A percentile compares a stretch with the other conserved stretches of the same genome.
Evolutionary conservation across 148 eudicot genomes (phyloP).

Genomic region (Agrostemma githago): DNA sequence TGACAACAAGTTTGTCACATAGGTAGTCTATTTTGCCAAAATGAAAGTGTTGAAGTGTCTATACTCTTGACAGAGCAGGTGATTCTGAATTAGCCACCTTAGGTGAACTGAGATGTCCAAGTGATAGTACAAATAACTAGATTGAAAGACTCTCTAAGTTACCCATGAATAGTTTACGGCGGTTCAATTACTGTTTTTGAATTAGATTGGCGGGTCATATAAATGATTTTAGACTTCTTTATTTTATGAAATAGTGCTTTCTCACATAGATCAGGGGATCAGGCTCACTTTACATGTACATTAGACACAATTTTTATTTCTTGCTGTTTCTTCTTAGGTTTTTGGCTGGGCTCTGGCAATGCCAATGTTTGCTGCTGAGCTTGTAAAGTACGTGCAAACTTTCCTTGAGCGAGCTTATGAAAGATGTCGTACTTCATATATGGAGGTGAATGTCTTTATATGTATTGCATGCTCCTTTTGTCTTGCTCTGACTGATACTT

Average conservation of each 20-base stretch:
- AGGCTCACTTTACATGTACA: neutral
- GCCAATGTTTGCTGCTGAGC: slow-evolving; percentile 93
- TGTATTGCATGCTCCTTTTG: neutral
- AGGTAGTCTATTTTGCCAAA: neutral
- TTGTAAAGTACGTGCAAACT: slow-evolving; percentile 84
- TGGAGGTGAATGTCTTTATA: slow-evolving; percentile 53
- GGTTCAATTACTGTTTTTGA: neutral
- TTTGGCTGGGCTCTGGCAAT: slow-evolving; percentile 99
- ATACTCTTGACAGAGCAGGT: neutral
- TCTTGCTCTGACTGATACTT: no score
- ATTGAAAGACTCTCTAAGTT: neutral
- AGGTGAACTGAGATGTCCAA: neutral
- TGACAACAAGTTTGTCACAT: neutral
- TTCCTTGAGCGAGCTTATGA: slow-evolving; percentile 95
- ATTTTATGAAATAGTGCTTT: neutral
- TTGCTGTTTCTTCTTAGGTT: slow-evolving; percentile 44
- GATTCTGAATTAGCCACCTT: neutral
- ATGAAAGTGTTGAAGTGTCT: neutral
- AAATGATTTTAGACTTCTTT: slow-evolving; percentile 4
- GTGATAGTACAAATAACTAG: neutral
- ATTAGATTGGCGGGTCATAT: neutral
- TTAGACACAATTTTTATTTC: neutral
- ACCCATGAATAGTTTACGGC: neutral
- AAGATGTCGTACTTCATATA: slow-evolving; percentile 98
- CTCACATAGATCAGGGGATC: neutral